Percentiles rank a stretch among this genome's conserved stretches.
These are phyloP conservation scores for Talaromyces sp. DNA, from an alignment of 2,329 filamentous ascomycete species.

Conservation along the genomic window DNA sequence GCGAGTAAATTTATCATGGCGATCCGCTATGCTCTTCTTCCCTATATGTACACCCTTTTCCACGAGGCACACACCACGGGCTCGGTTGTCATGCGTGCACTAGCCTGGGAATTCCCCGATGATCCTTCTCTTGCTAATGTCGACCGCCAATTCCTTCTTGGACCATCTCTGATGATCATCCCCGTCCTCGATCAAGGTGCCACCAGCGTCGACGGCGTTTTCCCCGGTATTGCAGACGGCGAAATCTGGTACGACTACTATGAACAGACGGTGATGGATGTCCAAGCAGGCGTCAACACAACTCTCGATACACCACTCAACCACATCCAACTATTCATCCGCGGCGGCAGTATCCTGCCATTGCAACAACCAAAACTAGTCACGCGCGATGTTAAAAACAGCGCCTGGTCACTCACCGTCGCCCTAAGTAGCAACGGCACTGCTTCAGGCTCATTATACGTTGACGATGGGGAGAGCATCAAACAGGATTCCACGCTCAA, in stretches of 20 bases:
- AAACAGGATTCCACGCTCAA: slow-evolving; percentile 50
- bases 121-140: slow-evolving; percentile 63
- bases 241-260: slow-evolving; percentile 78
- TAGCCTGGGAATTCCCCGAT: slow-evolving; percentile 69
- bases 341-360: slow-evolving; percentile 64
- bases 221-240: slow-evolving; percentile 58
- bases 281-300: slow-evolving; percentile 50
- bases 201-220: slow-evolving; percentile 61
- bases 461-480: slow-evolving; percentile 70
- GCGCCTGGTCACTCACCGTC: slow-evolving; percentile 62
- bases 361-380: slow-evolving; percentile 65
- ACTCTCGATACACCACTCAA: slow-evolving; percentile 58
- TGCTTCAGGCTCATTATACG: slow-evolving; percentile 61
- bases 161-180: slow-evolving; percentile 59
- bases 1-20: slow-evolving; percentile 62
- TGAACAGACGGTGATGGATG: slow-evolving; percentile 52
- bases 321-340: slow-evolving; percentile 69
- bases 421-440: slow-evolving; percentile 52
- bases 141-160: slow-evolving; percentile 69
- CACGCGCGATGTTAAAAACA: slow-evolving; percentile 57
- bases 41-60: slow-evolving; percentile 73
- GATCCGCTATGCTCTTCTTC: slow-evolving; percentile 65
- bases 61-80: slow-evolving; percentile 61
- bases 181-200: slow-evolving; percentile 60
- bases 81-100: slow-evolving; percentile 65